Evolutionary conservation across 2,329 filamentous ascomycete species (phyloP).

Genomic region (Coniochaeta pulveracea): DNA sequence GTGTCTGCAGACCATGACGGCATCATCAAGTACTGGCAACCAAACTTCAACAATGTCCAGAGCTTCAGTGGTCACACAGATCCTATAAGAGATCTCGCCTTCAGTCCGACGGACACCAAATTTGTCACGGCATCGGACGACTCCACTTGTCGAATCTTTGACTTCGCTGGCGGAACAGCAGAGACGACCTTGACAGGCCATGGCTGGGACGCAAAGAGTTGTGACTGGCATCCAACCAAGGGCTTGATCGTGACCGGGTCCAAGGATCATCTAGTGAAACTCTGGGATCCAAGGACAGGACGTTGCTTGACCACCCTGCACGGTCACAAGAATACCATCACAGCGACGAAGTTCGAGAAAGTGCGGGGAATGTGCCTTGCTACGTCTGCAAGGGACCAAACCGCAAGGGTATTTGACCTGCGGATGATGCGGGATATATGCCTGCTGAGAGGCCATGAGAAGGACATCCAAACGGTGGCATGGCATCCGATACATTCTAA

Average conservation of each 20-base stretch:
- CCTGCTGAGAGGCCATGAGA: constrained; percentile 86
- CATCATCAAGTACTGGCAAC: constrained; percentile 96
- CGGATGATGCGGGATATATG: constrained; percentile 98
- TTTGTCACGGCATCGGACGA: constrained; percentile 96
- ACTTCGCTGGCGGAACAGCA: constrained; percentile 78
- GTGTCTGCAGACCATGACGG: constrained; percentile 93
- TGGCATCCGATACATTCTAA: constrained; percentile 93
- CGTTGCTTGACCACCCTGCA: constrained; percentile 88
- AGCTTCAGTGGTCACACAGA: constrained; percentile 85
- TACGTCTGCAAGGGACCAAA: constrained; percentile 87
- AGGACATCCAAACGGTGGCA: constrained; percentile 82
- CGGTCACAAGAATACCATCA: constrained; percentile 95
- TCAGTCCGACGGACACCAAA: constrained; percentile 87
- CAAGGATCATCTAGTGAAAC: constrained; percentile 93
- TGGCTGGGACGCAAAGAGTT: constrained; percentile 93
- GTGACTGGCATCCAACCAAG: constrained; percentile 96
- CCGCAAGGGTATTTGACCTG: constrained; percentile 85
- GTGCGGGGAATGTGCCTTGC: constrained; percentile 76
- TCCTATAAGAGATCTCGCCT: constrained; percentile 81
- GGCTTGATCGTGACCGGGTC: constrained; percentile 90
- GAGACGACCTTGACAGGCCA: constrained; percentile 85
- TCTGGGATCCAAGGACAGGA: constrained; percentile 92
- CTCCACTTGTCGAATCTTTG: constrained; percentile 86
- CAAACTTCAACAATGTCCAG: constrained; percentile 98
- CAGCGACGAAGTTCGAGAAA: constrained; percentile 82